Conservation (phyloP, 2,329 filamentous ascomycete species). For the Sporothrix schenckii region DNA sequence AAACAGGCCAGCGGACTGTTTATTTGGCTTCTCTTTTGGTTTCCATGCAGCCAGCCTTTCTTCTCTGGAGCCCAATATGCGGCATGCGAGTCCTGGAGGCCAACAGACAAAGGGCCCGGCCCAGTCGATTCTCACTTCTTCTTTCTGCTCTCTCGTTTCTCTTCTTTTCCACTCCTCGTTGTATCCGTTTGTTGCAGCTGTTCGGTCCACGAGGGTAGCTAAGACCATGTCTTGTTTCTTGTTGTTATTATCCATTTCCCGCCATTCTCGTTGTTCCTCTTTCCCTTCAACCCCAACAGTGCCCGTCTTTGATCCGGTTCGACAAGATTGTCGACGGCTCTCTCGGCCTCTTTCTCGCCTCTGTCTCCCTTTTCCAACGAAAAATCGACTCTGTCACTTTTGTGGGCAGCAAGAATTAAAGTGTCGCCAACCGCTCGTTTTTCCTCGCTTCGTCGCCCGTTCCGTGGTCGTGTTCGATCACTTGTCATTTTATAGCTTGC, state of each 20-base stretch:
- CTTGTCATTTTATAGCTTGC: constrained; percentile 32
- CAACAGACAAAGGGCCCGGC: constrained; percentile 7
- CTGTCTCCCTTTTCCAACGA: background rate
- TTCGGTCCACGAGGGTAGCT: background rate
- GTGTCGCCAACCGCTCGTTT: no score
- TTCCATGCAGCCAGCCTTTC: constrained; percentile 28
- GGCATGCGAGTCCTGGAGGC: constrained; percentile 15
- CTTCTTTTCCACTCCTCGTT: background rate
- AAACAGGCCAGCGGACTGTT: background rate
- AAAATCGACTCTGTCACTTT: background rate
- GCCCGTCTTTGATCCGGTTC: constrained; percentile 13
- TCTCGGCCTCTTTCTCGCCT: constrained; percentile 19
- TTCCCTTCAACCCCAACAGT: background rate
- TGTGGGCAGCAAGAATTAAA: background rate
- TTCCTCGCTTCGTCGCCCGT: constrained; percentile 25
- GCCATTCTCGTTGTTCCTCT: constrained; percentile 3
- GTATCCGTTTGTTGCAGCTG: background rate
- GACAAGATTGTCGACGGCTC: constrained; percentile 4
- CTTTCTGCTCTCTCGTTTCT: background rate
- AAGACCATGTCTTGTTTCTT: constrained; percentile 19
- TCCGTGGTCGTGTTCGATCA: constrained; percentile 11
- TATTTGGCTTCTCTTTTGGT: constrained; percentile 5
- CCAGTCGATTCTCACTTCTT: background rate
- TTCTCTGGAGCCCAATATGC: constrained; percentile 23
- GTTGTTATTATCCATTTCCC: constrained; percentile 6